Base-by-base conservation (phyloP, 306 rosid species). In the Alnus glutinosa region DNA sequence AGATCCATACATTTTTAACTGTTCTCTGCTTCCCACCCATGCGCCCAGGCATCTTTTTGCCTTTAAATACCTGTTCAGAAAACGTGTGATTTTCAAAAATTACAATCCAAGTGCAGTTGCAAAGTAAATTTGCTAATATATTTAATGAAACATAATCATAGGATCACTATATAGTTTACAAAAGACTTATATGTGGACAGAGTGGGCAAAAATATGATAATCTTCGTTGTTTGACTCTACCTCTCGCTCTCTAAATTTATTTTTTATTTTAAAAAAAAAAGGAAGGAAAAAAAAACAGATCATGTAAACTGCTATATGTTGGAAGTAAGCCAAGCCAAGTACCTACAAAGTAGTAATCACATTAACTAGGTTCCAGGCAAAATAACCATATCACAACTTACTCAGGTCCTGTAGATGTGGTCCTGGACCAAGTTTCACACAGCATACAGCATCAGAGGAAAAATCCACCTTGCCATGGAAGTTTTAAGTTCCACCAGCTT, bases 11-110 rank as follows among this genome's bases (percentile, higher is more conserved):
- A 81, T 90, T 95, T 86, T 96, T 84, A 51, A 93, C 99, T 2
- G 99, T 96, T 87, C 88, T 87, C 85, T 93, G 98, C 75, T 91
- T 64, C 32, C 84, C 98, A 74, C 99, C 98, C 98, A 96, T 96
- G 44, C 98, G 96, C 74, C 99, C 99, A 68, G 99, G 73, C 98
- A 96, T 93, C 85, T 93, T 93, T 79, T 39, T 88, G 79, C 88
- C 90, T 89, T 90, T 91, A 71, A 93, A 88, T 15, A 96, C 97
- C 97, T 93, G 87, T 79, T 80, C 78, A 75, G 55, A 47, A 37
- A 78, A 71, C 74, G 70, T 5, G 74, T n/a, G 55, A n/a, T 32
- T 58, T 47, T 47, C 68, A 68, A 70, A 5, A 18, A 32, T 46
- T 63, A 57, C 57, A 73, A 70, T 19, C 23, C 19, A 44, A 64